Evolutionary conservation across 371 early-diverging fungal genomes (phyloP).

Genomic region (Mortierella sp.): DNA sequence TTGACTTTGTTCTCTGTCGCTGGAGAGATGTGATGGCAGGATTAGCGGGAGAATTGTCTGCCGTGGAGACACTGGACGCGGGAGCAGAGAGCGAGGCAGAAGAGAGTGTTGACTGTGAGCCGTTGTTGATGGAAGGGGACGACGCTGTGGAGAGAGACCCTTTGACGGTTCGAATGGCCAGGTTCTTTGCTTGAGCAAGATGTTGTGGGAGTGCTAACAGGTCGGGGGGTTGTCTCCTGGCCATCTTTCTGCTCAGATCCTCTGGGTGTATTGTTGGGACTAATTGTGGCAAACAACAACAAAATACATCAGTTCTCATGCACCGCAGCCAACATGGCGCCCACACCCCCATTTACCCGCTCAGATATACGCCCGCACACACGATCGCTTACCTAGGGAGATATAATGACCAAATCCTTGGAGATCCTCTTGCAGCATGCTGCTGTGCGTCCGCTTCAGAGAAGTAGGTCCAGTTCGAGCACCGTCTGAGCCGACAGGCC

Average conservation of each 20-base stretch:
- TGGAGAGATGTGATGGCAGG: neutral
- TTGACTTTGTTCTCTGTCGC: constrained; percentile 31
- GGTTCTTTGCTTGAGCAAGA: constrained; percentile 40
- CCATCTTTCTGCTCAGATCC: constrained; percentile 26
- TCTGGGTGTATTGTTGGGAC: neutral
- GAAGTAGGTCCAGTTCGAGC: constrained; percentile 9
- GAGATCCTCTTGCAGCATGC: constrained; percentile 32
- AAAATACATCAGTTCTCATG: neutral
- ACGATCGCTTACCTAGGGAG: constrained; percentile 23
- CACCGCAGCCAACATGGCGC: neutral
- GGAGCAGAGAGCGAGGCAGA: constrained; percentile 2
- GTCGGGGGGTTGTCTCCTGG: constrained; percentile 13
- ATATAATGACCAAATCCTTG: constrained; percentile 3
- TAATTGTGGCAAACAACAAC: neutral
- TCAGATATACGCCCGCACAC: neutral
- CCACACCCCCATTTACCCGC: neutral
- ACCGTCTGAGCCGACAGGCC: neutral
- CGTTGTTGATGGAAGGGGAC: neutral
- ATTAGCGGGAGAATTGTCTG: neutral
- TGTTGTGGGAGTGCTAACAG: constrained; percentile 29
- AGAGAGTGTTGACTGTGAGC: neutral
- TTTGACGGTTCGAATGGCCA: constrained; percentile 37
- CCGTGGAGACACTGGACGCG: neutral
- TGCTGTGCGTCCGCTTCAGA: constrained; percentile 40
- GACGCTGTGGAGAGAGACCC: neutral